Conservation (phyloP, 2,329 filamentous ascomycete genomes). For the Thielaviopsis euricoi region DNA sequence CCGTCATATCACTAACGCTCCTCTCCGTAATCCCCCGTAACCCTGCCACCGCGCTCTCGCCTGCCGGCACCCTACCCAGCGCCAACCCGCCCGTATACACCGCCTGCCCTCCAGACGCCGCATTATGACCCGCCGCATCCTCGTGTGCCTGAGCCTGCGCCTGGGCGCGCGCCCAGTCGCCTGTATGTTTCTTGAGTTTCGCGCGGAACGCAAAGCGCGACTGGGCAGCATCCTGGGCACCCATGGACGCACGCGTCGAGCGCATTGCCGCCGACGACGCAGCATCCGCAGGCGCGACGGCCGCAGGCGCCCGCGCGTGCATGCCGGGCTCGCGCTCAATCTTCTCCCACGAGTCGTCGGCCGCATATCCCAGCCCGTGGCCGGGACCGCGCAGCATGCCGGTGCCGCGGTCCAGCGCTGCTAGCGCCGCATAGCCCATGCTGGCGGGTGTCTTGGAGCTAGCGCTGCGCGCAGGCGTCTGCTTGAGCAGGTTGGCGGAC, state of each 20-base stretch:
- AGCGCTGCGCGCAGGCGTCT: not conserved
- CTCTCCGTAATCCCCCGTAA: not conserved
- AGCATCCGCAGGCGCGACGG: no score
- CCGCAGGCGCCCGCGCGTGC: no score
- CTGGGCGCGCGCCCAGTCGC: conserved; percentile 2
- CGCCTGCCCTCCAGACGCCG: no score
- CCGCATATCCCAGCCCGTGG: conserved; percentile 3
- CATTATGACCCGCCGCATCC: not conserved
- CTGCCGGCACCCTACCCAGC: not conserved
- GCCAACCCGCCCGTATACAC: no score
- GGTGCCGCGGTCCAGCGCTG: not conserved
- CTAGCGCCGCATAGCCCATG: conserved; percentile 5
- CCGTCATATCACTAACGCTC: not conserved
- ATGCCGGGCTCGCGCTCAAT: not conserved
- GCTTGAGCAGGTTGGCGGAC: not conserved
- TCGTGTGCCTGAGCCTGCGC: not conserved
- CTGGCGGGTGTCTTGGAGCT: not conserved
- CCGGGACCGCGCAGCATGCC: not conserved
- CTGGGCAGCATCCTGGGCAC: conserved; percentile 2
- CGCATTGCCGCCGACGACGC: not conserved
- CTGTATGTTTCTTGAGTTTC: conserved; percentile 1
- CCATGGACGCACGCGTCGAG: not conserved
- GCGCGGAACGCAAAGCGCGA: conserved; percentile 3
- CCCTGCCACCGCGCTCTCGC: not conserved
- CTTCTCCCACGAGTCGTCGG: conserved; percentile 6